phyloP scores from a whole-genome alignment of 345 rosid genomes.

The Chamaenerion angustifolium region DNA sequence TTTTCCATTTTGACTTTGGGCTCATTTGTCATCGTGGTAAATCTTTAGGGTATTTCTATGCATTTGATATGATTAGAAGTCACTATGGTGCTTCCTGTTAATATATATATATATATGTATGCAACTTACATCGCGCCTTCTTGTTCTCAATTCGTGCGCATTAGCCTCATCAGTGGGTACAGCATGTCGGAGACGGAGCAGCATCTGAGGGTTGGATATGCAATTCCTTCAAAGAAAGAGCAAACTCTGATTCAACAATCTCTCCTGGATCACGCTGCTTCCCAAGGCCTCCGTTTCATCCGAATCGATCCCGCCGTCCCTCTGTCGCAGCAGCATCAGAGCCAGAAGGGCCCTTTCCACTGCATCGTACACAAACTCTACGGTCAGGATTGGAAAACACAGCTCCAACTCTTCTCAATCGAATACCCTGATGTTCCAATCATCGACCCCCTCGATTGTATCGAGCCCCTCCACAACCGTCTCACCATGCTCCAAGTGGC shows the following conservation, averaged over 20 bases:
- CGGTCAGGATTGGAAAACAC: slow-evolving; percentile 35
- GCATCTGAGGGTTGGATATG: slow-evolving; percentile 40
- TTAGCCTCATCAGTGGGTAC: no score
- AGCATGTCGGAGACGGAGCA: slow-evolving; percentile 16
- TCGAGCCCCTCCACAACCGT: slow-evolving; percentile 36
- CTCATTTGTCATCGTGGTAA: no score
- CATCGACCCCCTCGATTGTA: slow-evolving; percentile 34
- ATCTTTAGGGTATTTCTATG: no score
- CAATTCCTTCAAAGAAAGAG: slow-evolving; percentile 35
- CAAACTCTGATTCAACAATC: slow-evolving; percentile 34
- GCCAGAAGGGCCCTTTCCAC: slow-evolving; percentile 31
- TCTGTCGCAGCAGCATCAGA: slow-evolving; percentile 14
- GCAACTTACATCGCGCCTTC: no score
- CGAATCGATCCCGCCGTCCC: slow-evolving; percentile 23
- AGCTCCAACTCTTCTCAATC: slow-evolving; percentile 19
- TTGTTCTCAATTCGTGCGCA: no score
- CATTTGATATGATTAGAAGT: no score
- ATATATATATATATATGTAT: no score
- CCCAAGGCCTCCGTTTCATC: slow-evolving; percentile 36
- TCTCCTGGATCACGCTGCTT: slow-evolving; percentile 17
- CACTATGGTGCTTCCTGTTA: no score
- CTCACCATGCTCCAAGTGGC: slow-evolving; percentile 51
- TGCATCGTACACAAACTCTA: slow-evolving; percentile 47
- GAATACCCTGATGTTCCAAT: slow-evolving; percentile 23
- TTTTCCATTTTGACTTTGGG: no score